Evolutionary conservation across 371 early-diverging fungal genomes (phyloP).

Genomic region (Blakeslea trispora): DNA sequence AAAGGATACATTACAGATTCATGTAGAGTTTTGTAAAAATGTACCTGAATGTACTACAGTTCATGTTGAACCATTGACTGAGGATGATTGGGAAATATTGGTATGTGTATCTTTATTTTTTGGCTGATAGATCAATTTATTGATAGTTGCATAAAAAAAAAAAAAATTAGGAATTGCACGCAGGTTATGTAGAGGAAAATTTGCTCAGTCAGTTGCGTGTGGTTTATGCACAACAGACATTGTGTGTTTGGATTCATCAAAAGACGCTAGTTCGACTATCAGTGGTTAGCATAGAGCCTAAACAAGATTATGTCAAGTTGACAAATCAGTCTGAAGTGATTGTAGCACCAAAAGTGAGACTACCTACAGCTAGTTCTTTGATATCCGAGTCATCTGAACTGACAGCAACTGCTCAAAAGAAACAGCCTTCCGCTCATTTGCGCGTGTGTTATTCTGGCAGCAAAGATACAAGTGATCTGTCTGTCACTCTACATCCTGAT

Average conservation of each 20-base stretch:
- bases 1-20: conserved; percentile 52
- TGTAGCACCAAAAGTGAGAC: conserved; percentile 72
- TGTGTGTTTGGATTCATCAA: conserved; percentile 77
- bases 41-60: conserved; percentile 65
- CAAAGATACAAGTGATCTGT: neutral
- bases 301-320: conserved; percentile 58
- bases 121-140: neutral
- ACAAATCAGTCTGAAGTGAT: conserved; percentile 74
- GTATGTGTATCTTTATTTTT: conserved; percentile 35
- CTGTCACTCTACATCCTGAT: conserved; percentile 24
- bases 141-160: neutral
- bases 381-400: conserved; percentile 5
- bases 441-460: conserved; percentile 2
- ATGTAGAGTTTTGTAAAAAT: conserved; percentile 63
- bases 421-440: conserved; percentile 5
- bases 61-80: conserved; percentile 75
- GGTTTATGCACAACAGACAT: conserved; percentile 63
- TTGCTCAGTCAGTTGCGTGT: conserved; percentile 77
- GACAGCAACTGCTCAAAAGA: conserved; percentile 6
- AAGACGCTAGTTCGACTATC: conserved; percentile 59
- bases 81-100: conserved; percentile 90
- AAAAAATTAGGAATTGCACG: conserved; percentile 69
- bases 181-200: conserved; percentile 79
- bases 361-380: conserved; percentile 23
- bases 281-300: conserved; percentile 63